Percentiles rank a stretch among this genome's conserved stretches.
phyloP scores from a whole-genome alignment of 1,284 basidiomycete genomes.

The Fomitopsis pinicola region DNA sequence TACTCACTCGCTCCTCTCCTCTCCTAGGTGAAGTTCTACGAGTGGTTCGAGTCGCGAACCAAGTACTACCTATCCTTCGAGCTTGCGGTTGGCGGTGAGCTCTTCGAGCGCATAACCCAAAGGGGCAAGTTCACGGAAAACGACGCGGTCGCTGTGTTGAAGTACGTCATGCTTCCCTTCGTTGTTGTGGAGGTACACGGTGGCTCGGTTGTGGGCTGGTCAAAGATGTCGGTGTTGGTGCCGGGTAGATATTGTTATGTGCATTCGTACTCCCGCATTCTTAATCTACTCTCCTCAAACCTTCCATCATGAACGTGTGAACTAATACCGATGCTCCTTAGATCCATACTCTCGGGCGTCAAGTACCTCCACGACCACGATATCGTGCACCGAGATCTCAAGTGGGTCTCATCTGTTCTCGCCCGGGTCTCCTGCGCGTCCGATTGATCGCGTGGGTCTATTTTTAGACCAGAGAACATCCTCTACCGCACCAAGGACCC shows the following conservation, averaged over 20 bases:
- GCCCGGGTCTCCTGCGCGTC: neutral
- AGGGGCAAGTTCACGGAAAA: conserved; percentile 88
- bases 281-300: neutral
- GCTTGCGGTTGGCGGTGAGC: conserved; percentile 85
- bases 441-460: neutral
- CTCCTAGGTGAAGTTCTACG: conserved; percentile 82
- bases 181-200: neutral
- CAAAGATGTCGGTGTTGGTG: neutral
- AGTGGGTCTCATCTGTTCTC: conserved; percentile 39
- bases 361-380: conserved; percentile 82
- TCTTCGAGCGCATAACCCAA: conserved; percentile 81
- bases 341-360: conserved; percentile 76
- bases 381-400: conserved; percentile 91
- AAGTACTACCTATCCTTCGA: conserved; percentile 94
- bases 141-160: conserved; percentile 74
- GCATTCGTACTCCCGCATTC: neutral
- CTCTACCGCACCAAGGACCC: conserved; percentile 76
- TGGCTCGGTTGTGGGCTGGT: neutral
- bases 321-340: conserved; percentile 21
- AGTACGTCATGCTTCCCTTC: conserved; percentile 36
- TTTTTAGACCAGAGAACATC: conserved; percentile 84
- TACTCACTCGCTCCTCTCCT: neutral
- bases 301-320: neutral
- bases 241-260: neutral
- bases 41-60: conserved; percentile 88